Evolutionary conservation across 2,329 filamentous ascomycete species (phyloP).

Genomic region (Xylariomycetidae sp.): DNA sequence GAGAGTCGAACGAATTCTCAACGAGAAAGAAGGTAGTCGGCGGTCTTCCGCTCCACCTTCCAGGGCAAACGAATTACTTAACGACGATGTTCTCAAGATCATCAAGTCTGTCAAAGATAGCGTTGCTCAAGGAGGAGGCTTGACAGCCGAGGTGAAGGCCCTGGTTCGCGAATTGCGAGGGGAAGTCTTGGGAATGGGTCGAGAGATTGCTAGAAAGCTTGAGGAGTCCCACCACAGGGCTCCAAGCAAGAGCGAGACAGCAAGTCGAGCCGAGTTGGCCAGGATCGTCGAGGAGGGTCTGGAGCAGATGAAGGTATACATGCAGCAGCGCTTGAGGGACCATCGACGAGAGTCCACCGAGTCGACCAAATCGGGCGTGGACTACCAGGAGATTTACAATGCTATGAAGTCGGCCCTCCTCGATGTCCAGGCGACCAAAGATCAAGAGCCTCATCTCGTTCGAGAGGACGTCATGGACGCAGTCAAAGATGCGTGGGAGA

Average conservation of each 20-base stretch:
- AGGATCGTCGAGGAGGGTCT: slow-evolving; percentile 77
- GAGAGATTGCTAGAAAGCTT: slow-evolving; percentile 83
- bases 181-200: slow-evolving; percentile 90
- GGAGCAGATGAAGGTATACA: slow-evolving; percentile 75
- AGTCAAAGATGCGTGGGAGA: slow-evolving; percentile 87
- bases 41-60: slow-evolving; percentile 41
- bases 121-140: slow-evolving; percentile 78
- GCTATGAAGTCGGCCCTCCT: slow-evolving; percentile 72
- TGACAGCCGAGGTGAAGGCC: slow-evolving; percentile 89
- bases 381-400: slow-evolving; percentile 82
- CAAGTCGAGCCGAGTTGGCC: slow-evolving; percentile 65
- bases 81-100: slow-evolving; percentile 76
- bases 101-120: slow-evolving; percentile 88
- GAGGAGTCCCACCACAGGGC: slow-evolving; percentile 57
- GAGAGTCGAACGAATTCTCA: slow-evolving; percentile 40
- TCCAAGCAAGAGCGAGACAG: slow-evolving; percentile 43
- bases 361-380: slow-evolving; percentile 58
- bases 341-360: slow-evolving; percentile 65
- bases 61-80: slow-evolving; percentile 53
- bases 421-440: slow-evolving; percentile 50
- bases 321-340: slow-evolving; percentile 75
- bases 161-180: slow-evolving; percentile 84
- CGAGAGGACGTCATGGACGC: slow-evolving; percentile 83
- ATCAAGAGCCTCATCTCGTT: slow-evolving; percentile 50
- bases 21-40: slow-evolving; percentile 32